A percentile compares a stretch with the other conserved stretches of the same genome.
Conservation (phyloP, 228 moss, liverwort and hornwort genomes). For the Sphagnum magellanicum region DNA sequence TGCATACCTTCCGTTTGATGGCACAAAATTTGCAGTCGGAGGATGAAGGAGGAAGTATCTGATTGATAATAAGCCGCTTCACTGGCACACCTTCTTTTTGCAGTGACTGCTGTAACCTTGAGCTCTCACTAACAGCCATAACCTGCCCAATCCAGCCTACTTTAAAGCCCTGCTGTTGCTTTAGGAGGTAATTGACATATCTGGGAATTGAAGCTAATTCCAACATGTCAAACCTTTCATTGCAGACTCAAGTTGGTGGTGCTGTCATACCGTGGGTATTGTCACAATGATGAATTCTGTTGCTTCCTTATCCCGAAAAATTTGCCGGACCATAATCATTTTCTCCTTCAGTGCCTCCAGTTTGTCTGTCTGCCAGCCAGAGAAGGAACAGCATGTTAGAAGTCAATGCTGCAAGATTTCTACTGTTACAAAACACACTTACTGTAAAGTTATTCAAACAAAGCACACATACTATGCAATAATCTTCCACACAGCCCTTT, state of each 20-base stretch:
- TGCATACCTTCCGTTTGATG: slow-evolving; percentile 73
- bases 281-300: slow-evolving; percentile 99
- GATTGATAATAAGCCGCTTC: slow-evolving; percentile 76
- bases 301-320: slow-evolving; percentile 89
- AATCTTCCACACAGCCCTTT: too few relatives aligned
- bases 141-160: slow-evolving; percentile 28
- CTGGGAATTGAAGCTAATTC: too few relatives aligned
- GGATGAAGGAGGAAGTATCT: slow-evolving; percentile 72
- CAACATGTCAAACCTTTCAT: too few relatives aligned
- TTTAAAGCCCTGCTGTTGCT: too few relatives aligned
- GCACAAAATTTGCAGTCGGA: slow-evolving; percentile 95
- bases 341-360: slow-evolving; percentile 82
- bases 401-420: neutral
- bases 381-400: neutral
- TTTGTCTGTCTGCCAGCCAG: slow-evolving; percentile 61
- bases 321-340: slow-evolving; percentile 98
- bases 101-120: slow-evolving; percentile 60
- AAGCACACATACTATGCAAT: too few relatives aligned
- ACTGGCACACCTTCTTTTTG: slow-evolving; percentile 85
- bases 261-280: slow-evolving; percentile 72
- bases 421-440: neutral
- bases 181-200: too few relatives aligned
- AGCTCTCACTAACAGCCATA: slow-evolving; percentile 91
- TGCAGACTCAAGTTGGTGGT: too few relatives aligned
- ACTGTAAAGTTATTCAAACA: too few relatives aligned